Conservation (phyloP, 2,329 filamentous ascomycete species). For the Hypoxylon rubiginosum region DNA sequence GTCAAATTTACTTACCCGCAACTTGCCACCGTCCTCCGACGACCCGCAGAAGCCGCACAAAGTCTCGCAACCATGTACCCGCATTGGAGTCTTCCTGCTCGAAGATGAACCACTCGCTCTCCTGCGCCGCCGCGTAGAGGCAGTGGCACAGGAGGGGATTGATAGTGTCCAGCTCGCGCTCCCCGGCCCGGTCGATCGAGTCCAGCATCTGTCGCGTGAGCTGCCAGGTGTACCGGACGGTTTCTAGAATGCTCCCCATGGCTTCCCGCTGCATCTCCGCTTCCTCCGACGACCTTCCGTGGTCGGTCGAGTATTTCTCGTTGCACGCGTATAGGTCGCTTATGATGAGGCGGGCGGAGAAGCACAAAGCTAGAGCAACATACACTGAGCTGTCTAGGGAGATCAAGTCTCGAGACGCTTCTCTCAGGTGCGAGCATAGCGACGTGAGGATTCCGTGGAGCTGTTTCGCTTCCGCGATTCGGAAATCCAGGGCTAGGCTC, state of each 20-base stretch:
- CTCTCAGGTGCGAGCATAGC: constrained; percentile 29
- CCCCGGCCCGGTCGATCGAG: neutral
- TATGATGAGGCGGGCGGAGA: constrained; percentile 37
- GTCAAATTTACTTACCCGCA: constrained; percentile 21
- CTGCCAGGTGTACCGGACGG: constrained; percentile 13
- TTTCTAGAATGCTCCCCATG: constrained; percentile 31
- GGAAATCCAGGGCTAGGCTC: constrained; percentile 17
- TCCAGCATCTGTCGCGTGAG: constrained; percentile 26
- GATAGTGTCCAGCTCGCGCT: neutral
- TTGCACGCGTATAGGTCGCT: constrained; percentile 39
- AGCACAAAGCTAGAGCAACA: constrained; percentile 31
- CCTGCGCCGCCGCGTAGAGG: constrained; percentile 29
- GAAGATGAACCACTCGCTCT: constrained; percentile 39
- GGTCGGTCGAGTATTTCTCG: constrained; percentile 36
- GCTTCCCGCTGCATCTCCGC: constrained; percentile 36
- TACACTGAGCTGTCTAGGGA: constrained; percentile 8
- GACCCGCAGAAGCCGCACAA: constrained; percentile 26
- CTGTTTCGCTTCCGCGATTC: constrained; percentile 38
- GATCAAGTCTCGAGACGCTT: constrained; percentile 2
- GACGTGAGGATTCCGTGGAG: constrained; percentile 35
- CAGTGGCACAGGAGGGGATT: constrained; percentile 38
- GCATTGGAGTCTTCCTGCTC: constrained; percentile 33
- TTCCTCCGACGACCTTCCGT: constrained; percentile 38
- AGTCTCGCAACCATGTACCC: constrained; percentile 30
- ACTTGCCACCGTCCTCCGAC: constrained; percentile 38